phyloP scores from a whole-genome alignment of 257 asterid genomes.

The Ilex aquifolium region DNA sequence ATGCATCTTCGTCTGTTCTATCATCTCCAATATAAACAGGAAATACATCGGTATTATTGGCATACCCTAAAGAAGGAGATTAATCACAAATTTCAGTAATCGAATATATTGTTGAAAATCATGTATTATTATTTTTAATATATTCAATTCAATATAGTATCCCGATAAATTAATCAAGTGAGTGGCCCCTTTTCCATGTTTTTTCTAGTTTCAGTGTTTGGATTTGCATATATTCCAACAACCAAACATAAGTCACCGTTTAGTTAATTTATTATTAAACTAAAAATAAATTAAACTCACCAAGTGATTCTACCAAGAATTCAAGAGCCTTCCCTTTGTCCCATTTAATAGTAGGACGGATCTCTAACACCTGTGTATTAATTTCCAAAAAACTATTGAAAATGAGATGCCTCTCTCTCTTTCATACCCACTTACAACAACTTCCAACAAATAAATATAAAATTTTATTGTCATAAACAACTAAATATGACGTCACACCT shows the following conservation, averaged over 20 bases:
- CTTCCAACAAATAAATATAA: neutral
- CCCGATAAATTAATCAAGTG: neutral
- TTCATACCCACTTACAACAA: neutral
- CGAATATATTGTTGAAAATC: neutral
- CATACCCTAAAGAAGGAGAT: constrained; percentile 33
- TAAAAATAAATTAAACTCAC: constrained; percentile 29
- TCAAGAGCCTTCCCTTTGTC: constrained; percentile 98
- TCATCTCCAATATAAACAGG: constrained; percentile 93
- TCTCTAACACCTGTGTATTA: constrained; percentile 71
- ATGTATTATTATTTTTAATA: neutral
- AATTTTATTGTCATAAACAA: neutral
- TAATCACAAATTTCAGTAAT: constrained; percentile 6
- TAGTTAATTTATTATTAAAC: neutral
- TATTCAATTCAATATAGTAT: too few species aligned
- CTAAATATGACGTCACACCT: constrained; percentile 32
- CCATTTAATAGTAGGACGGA: constrained; percentile 97
- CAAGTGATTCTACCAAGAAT: constrained; percentile 82
- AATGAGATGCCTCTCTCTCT: neutral
- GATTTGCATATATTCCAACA: too few species aligned
- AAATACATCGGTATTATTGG: constrained; percentile 53
- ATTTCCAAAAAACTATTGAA: constrained; percentile 2
- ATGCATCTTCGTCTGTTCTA: constrained; percentile 88
- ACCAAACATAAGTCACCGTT: neutral
- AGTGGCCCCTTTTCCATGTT: neutral
- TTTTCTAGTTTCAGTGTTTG: too few species aligned